Percentiles rank a stretch among this genome's conserved stretches.
These are phyloP conservation scores for Irpex rosettiformis DNA, from an alignment of 1,284 basidiomycete genomes.

Conservation along the genomic window DNA sequence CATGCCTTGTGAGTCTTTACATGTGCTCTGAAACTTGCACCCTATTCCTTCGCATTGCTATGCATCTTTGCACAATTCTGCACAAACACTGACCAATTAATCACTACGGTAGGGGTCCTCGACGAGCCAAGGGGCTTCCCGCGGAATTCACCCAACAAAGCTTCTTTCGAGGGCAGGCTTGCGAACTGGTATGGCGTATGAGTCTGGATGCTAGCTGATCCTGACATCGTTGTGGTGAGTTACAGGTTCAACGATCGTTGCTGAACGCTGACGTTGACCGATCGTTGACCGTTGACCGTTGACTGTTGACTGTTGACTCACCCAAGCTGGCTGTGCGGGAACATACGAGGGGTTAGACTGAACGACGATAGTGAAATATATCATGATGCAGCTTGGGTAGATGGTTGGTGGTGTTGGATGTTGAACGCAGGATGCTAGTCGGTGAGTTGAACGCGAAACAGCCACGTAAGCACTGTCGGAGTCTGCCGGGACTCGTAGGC, in stretches of 20 bases:
- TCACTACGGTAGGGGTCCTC: slow-evolving; percentile 75
- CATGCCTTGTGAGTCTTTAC: slow-evolving; percentile 80
- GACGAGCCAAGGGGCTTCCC: slow-evolving; percentile 57
- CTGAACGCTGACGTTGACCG: neutral
- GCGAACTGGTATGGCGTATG: slow-evolving; percentile 45
- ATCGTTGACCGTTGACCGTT: too few relatives aligned
- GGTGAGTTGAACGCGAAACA: too few relatives aligned
- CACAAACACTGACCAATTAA: slow-evolving; percentile 69
- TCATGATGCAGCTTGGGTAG: too few relatives aligned
- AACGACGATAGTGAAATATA: too few relatives aligned
- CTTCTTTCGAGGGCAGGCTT: slow-evolving; percentile 46
- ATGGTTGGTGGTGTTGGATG: too few relatives aligned
- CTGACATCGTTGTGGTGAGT: neutral
- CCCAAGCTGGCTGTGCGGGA: too few relatives aligned
- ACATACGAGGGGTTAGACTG: too few relatives aligned
- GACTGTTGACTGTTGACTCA: too few relatives aligned
- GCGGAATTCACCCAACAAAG: slow-evolving; percentile 55
- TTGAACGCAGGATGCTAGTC: too few relatives aligned
- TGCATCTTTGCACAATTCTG: slow-evolving; percentile 76
- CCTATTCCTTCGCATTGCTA: slow-evolving; percentile 56
- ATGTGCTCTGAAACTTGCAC: slow-evolving; percentile 74
- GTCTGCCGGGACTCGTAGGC: too few relatives aligned
- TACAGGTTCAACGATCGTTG: neutral
- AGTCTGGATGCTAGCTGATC: slow-evolving; percentile 34
- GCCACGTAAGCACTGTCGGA: too few relatives aligned